Conservation (phyloP, 306 rosid genomes). For the Rosa multiflora region DNA sequence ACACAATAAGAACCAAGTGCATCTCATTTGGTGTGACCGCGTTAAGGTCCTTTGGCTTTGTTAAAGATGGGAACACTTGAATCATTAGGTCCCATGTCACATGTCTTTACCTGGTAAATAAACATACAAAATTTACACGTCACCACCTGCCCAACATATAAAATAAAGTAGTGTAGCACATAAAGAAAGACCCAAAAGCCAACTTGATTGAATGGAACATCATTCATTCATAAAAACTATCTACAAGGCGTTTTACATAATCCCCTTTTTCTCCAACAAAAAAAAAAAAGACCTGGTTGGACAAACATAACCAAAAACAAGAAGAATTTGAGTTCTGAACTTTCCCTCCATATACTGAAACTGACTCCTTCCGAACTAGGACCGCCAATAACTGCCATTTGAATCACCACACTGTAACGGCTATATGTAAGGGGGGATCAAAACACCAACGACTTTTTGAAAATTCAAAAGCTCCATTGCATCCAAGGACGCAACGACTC, state of each 20-base stretch:
- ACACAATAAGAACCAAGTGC: neutral
- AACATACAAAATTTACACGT: constrained; percentile 20
- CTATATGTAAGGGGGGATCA: constrained; percentile 53
- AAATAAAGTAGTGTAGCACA: neutral
- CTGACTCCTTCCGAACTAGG: constrained; percentile 23
- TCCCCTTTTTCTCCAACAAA: constrained; percentile 4
- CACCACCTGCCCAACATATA: constrained; percentile 12
- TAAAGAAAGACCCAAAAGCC: constrained; percentile 16
- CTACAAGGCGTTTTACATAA: constrained; percentile 25
- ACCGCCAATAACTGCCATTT: constrained; percentile 70
- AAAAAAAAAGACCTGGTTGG: constrained; percentile 8
- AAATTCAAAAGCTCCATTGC: constrained; percentile 43
- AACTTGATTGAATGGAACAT: constrained; percentile 28
- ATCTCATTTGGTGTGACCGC: neutral
- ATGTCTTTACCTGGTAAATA: constrained; percentile 6
- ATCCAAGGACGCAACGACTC: constrained; percentile 42
- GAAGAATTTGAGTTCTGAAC: neutral
- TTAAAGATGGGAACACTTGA: neutral
- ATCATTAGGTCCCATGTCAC: constrained; percentile 16
- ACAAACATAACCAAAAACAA: constrained; percentile 17
- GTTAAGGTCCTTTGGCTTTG: constrained; percentile 2
- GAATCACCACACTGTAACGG: constrained; percentile 58
- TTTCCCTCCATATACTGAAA: constrained; percentile 57
- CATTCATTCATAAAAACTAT: constrained; percentile 7
- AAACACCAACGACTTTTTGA: constrained; percentile 63